Base-by-base conservation (phyloP, 139 green algal species). In the Chlamydomonas urium region DNA sequence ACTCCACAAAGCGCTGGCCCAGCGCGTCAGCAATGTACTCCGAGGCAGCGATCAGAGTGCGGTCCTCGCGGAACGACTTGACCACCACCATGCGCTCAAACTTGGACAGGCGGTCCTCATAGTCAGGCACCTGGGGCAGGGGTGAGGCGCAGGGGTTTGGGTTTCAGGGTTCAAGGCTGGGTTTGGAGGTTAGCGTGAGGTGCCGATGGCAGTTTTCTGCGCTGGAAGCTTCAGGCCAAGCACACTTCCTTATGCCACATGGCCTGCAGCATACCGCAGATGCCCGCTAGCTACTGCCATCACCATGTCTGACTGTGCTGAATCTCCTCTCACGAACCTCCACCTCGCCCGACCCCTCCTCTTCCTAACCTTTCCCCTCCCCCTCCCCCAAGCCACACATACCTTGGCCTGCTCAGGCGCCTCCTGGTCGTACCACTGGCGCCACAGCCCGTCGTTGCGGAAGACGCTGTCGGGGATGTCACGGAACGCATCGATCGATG, bases 81-180 rank as follows among this genome's bases (percentile, higher is more conserved):
- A 97, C 90, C 10, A 97, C 71, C 67, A 85, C 93, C 91, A 97
- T 94, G 66, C 88, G 85, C 81, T 96, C 88, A 76, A 97, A 97
- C 75, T 92, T 93, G 79, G 76, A 85, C 21, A 97, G 77, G 2
- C 88, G 85, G 74, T 93, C 83, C 76, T 96, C 89, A 61, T 94
- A 95, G 80, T 96, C 92, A 17, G 93, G 93, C 57, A 97, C 83
- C 81, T 86, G 81, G 0, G 31, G 14, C 3, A 28, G 29, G 34
- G 65, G 14, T 24, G 36, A 37, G 35, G 60, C 47, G 65, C n/a
- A 63, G 56, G 17, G 42, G 42, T 14, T 50, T 50, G 42, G 42
- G 8, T 50, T 8, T 14, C 42, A 50, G 14, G 42, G 42, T 8
- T 24, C 42, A 14, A 14, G 42, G 42, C 10, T 24, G 42, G 42